Evolutionary conservation across 371 early-diverging fungal genomes (phyloP).

Genomic region (Coemansia sp.): DNA sequence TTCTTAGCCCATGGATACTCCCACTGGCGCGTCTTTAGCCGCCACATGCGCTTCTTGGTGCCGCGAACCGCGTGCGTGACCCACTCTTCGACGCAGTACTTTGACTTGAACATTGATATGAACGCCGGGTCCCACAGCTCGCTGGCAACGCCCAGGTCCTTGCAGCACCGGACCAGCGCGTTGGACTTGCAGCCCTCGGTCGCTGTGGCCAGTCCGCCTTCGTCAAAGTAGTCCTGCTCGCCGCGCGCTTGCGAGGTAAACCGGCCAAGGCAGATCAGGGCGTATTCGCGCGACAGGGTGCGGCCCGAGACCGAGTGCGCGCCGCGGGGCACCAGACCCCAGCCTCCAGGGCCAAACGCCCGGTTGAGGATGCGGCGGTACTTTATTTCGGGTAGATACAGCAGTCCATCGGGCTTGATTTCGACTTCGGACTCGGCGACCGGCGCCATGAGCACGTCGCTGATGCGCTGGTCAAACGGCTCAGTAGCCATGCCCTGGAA

Average conservation of each 20-base stretch:
- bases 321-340: constrained; percentile 91
- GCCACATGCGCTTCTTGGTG: constrained; percentile 80
- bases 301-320: constrained; percentile 78
- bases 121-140: constrained; percentile 96
- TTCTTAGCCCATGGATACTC: constrained; percentile 61
- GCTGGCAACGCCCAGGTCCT: constrained; percentile 91
- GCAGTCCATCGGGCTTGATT: constrained; percentile 90
- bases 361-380: constrained; percentile 91
- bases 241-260: constrained; percentile 93
- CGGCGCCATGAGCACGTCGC: constrained; percentile 72
- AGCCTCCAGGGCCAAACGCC: constrained; percentile 96
- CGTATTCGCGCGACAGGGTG: constrained; percentile 89
- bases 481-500: constrained; percentile 53
- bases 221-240: constrained; percentile 87
- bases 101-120: constrained; percentile 78
- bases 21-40: constrained; percentile 69
- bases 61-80: constrained; percentile 71
- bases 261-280: constrained; percentile 82
- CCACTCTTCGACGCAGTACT: constrained; percentile 75
- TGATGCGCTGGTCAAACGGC: constrained; percentile 53
- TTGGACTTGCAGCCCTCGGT: constrained; percentile 92
- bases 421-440: constrained; percentile 78
- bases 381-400: constrained; percentile 95
- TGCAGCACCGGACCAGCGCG: constrained; percentile 96
- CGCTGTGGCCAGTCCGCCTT: constrained; percentile 75